A percentile compares a stretch with the other conserved stretches of the same genome.
Conservation (phyloP, 495 filamentous ascomycete species). For the Hypoxylon cercidicola region DNA sequence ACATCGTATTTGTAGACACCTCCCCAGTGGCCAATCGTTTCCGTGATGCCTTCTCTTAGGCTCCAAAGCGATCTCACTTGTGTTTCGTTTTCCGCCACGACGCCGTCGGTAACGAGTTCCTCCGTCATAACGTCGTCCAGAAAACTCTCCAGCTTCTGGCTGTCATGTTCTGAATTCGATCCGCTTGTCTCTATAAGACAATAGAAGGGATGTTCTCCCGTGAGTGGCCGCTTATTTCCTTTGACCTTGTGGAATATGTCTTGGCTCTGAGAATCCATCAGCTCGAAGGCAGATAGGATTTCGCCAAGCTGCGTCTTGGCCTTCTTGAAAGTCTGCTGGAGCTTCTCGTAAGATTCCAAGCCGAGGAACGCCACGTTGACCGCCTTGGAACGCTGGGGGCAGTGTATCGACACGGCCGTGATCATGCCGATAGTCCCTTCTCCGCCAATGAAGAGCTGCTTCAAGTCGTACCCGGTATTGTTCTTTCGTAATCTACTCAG, state of each 20-base stretch:
- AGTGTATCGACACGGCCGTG: constrained; percentile 87
- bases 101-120: constrained; percentile 86
- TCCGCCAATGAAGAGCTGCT: constrained; percentile 95
- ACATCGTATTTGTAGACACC: constrained; percentile 99
- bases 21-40: constrained; percentile 87
- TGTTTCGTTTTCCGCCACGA: constrained; percentile 90
- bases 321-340: constrained; percentile 80
- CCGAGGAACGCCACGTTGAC: constrained; percentile 93
- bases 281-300: constrained; percentile 95
- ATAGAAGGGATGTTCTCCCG: constrained; percentile 89
- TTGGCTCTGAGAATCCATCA: constrained; percentile 91
- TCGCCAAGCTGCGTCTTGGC: constrained; percentile 91
- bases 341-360: constrained; percentile 85
- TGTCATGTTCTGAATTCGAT: constrained; percentile 91
- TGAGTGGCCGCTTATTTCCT: constrained; percentile 80
- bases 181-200: constrained; percentile 96
- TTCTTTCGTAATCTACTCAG: constrained; percentile 91
- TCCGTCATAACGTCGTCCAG: constrained; percentile 90
- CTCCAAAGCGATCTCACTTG: constrained; percentile 87
- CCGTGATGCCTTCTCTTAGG: constrained; percentile 93
- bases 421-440: constrained; percentile 96
- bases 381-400: constrained; percentile 83
- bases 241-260: constrained; percentile 76
- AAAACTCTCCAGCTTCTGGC: constrained; percentile 83
- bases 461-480: constrained; percentile 96